phyloP scores from a whole-genome alignment of 768 basidiomycete genomes.

The Guyanaporus albipodus region DNA sequence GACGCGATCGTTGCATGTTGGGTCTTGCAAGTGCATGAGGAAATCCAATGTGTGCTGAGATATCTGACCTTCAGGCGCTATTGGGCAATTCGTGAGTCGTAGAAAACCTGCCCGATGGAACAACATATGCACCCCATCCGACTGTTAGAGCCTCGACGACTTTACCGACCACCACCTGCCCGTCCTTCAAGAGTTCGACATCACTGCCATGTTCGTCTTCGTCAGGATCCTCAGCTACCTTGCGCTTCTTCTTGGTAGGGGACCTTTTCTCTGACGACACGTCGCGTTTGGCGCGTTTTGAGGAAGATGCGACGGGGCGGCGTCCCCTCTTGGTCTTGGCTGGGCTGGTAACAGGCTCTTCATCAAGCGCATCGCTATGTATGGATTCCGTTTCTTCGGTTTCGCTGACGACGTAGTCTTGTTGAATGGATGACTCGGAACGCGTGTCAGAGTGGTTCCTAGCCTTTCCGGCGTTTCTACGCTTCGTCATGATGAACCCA shows the following conservation, averaged over 20 bases:
- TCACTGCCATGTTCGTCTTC: constrained; percentile 36
- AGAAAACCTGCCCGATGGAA: not conserved
- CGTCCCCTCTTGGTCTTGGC: constrained; percentile 22
- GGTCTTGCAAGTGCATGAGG: constrained; percentile 61
- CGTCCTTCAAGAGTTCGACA: constrained; percentile 52
- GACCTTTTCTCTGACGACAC: constrained; percentile 15
- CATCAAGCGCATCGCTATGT: constrained; percentile 47
- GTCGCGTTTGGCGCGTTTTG: constrained; percentile 30
- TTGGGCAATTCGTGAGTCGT: not conserved
- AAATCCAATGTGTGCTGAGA: constrained; percentile 86
- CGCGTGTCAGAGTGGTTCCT: constrained; percentile 1
- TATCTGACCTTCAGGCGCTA: constrained; percentile 81
- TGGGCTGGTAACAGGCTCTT: constrained; percentile 36
- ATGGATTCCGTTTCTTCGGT: constrained; percentile 19
- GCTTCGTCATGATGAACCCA: constrained; percentile 21
- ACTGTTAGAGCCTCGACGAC: constrained; percentile 80
- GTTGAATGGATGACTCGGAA: constrained; percentile 6
- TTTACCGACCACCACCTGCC: constrained; percentile 66
- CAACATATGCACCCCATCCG: constrained; percentile 55
- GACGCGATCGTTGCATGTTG: constrained; percentile 78
- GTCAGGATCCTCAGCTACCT: constrained; percentile 9
- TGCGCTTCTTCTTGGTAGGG: constrained; percentile 25
- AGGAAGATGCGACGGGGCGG: constrained; percentile 19
- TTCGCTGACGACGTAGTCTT: constrained; percentile 11
- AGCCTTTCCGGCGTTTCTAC: constrained; percentile 3